A percentile compares a stretch with the other conserved stretches of the same genome.
phyloP scores from a whole-genome alignment of 2,329 filamentous ascomycete genomes.

The Exophiala bonariae region DNA sequence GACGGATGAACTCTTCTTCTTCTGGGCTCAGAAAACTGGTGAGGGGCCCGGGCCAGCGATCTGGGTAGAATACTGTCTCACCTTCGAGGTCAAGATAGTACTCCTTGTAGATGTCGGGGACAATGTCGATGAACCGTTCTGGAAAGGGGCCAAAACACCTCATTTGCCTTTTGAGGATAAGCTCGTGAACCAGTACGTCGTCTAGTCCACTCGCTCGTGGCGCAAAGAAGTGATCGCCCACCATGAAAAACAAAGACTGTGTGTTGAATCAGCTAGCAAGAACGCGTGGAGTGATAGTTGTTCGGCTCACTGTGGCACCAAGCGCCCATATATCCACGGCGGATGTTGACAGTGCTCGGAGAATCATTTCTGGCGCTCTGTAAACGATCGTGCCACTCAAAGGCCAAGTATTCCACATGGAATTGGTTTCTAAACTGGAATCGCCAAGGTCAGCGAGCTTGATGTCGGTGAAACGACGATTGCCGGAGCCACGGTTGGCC shows the following conservation, averaged over 20 bases:
- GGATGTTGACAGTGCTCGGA: not conserved
- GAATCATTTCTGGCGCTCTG: conserved; percentile 2
- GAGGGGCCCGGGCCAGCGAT: not conserved
- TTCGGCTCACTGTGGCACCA: not conserved
- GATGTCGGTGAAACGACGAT: not conserved
- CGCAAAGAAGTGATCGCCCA: conserved; percentile 1
- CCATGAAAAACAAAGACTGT: conserved; percentile 1
- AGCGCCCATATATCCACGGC: not conserved
- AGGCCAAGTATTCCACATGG: not conserved
- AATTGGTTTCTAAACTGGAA: not conserved
- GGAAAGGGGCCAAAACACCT: conserved; percentile 1
- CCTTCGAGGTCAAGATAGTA: not conserved
- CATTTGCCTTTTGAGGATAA: not conserved
- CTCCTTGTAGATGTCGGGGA: not conserved
- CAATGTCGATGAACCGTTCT: conserved; percentile 1
- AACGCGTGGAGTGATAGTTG: not conserved
- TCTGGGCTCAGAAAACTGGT: not conserved
- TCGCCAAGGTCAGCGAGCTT: conserved; percentile 1
- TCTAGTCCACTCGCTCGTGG: not conserved
- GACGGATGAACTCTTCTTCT: conserved; percentile 1
- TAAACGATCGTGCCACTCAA: not conserved
- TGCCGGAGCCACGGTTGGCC: not conserved
- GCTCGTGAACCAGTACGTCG: not conserved
- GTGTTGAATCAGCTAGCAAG: not conserved
- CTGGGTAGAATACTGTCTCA: not conserved